Evolutionary conservation across 345 rosid species (phyloP).

Genomic region (Melastoma malabathricum): DNA sequence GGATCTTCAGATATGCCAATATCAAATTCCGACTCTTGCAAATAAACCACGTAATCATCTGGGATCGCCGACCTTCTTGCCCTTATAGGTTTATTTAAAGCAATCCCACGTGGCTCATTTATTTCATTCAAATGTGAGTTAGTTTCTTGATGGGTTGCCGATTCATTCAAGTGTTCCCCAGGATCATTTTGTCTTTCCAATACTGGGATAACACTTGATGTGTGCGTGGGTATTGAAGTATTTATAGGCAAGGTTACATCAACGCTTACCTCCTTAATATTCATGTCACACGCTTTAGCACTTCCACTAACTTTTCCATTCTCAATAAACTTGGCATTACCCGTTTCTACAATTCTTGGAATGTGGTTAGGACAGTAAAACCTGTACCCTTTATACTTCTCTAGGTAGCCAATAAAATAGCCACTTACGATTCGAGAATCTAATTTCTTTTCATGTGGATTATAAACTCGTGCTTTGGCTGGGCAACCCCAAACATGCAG

Average conservation of each 20-base stretch:
- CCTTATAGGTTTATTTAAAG: no score
- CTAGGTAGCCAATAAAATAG: constrained; percentile 1
- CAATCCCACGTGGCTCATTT: no score
- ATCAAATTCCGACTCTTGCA: background rate
- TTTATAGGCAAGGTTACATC: no score
- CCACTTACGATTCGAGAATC: background rate
- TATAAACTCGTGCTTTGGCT: background rate
- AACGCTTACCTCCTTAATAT: no score
- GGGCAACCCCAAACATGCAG: constrained; percentile 7
- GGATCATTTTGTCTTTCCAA: no score
- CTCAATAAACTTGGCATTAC: constrained; percentile 2
- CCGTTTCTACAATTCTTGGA: constrained; percentile 1
- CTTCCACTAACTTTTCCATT: constrained; percentile 5
- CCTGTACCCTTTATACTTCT: constrained; percentile 2
- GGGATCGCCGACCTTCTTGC: no score
- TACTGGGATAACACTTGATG: no score
- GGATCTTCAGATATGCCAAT: background rate
- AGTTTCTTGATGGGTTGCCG: no score
- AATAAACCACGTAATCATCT: constrained; percentile 7
- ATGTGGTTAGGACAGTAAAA: background rate
- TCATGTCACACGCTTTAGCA: background rate
- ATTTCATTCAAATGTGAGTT: no score
- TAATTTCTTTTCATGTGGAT: constrained; percentile 5
- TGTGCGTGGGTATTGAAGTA: no score
- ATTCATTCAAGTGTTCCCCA: no score